Percentiles rank a stretch among this genome's conserved stretches.
Evolutionary conservation across 345 rosid species (phyloP).

Genomic region (Moricandia arvensis): DNA sequence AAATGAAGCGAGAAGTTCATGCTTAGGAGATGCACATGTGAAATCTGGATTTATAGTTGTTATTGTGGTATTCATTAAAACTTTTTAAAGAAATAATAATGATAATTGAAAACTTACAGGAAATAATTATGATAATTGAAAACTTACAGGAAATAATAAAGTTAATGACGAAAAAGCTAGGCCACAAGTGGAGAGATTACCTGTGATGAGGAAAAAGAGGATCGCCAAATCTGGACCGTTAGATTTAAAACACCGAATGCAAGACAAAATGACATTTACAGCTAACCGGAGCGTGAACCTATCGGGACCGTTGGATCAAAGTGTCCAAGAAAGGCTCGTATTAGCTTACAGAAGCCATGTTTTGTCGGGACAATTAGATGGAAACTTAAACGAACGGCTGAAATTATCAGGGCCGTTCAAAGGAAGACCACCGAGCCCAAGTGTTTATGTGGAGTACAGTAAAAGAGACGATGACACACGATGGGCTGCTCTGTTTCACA

Average conservation of each 20-base stretch:
- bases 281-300: constrained; percentile 41
- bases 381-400: constrained; percentile 44
- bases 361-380: constrained; percentile 43
- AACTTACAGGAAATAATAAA: constrained; percentile 21
- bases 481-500: constrained; percentile 69
- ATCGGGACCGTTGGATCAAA: constrained; percentile 68
- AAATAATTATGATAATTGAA: too few relatives aligned
- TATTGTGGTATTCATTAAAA: not conserved
- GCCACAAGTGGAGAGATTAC: constrained; percentile 33
- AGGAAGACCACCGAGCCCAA: constrained; percentile 48
- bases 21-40: not conserved
- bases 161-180: constrained; percentile 37
- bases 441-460: constrained; percentile 28
- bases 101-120: too few relatives aligned
- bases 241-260: constrained; percentile 37
- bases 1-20: not conserved
- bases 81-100: not conserved
- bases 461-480: constrained; percentile 45
- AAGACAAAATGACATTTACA: constrained; percentile 35
- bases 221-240: constrained; percentile 71
- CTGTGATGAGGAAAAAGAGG: constrained; percentile 35
- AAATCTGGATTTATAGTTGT: too few relatives aligned
- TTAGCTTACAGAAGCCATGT: constrained; percentile 48
- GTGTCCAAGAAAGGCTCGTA: constrained; percentile 50
- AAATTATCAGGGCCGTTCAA: constrained; percentile 49